Conservation (phyloP, 2,329 filamentous ascomycete genomes). For the Trichoderma afroharzianum region DNA sequence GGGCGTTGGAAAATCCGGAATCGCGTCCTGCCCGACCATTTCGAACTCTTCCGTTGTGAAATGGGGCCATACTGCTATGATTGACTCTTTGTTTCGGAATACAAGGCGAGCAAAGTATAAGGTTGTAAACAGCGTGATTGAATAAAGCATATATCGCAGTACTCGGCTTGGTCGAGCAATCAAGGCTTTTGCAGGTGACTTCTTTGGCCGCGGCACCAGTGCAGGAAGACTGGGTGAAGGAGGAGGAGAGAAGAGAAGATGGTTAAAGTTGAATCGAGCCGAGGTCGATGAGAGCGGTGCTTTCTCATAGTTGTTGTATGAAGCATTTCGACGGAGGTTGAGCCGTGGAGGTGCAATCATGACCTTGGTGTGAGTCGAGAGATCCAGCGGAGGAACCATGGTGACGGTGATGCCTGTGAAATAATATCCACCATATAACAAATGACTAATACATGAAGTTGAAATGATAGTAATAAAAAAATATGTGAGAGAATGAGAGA, state of each 20-base stretch:
- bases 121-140: conserved; percentile 47
- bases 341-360: conserved; percentile 53
- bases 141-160: conserved; percentile 53
- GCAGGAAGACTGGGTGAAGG: conserved; percentile 70
- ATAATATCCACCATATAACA: neutral
- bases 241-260: conserved; percentile 63
- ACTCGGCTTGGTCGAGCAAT: conserved; percentile 53
- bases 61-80: conserved; percentile 39
- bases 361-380: conserved; percentile 48
- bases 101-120: conserved; percentile 44
- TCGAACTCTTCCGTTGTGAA: conserved; percentile 52
- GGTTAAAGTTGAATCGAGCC: conserved; percentile 62
- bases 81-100: conserved; percentile 28
- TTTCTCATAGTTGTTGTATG: conserved; percentile 53
- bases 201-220: conserved; percentile 61
- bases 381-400: conserved; percentile 48
- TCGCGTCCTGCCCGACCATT: conserved; percentile 60
- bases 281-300: conserved; percentile 55
- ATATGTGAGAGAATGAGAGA: neutral
- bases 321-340: conserved; percentile 56
- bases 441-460: neutral
- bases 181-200: conserved; percentile 49
- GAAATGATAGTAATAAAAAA: neutral
- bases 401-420: conserved; percentile 32
- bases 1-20: conserved; percentile 71